A percentile compares a stretch with the other conserved stretches of the same genome.
Evolutionary conservation across 2,329 filamentous ascomycete genomes (phyloP).

Genomic region (Drechslerella coelobrocha): DNA sequence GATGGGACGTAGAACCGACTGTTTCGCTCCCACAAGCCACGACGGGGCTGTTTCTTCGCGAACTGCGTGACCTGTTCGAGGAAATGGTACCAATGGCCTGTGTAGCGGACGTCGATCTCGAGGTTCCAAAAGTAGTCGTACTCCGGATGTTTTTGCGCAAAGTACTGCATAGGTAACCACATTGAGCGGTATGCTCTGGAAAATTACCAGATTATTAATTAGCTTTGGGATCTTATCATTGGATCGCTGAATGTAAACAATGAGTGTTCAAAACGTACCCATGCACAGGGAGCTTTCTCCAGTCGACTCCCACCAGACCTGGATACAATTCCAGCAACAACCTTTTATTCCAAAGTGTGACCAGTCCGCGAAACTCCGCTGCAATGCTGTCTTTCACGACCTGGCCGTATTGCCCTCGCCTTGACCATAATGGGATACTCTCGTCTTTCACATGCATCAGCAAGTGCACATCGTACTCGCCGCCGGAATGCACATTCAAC

Average conservation of each 20-base stretch:
- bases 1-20: constrained; percentile 77
- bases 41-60: constrained; percentile 75
- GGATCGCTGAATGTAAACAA: background rate
- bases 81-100: constrained; percentile 81
- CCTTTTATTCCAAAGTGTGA: constrained; percentile 89
- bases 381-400: constrained; percentile 74
- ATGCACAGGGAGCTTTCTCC: constrained; percentile 77
- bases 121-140: constrained; percentile 94
- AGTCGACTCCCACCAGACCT: constrained; percentile 73
- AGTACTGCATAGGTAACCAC: constrained; percentile 94
- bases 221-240: background rate
- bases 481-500: constrained; percentile 78
- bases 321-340: constrained; percentile 93
- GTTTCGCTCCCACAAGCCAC: constrained; percentile 82
- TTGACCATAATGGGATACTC: constrained; percentile 77
- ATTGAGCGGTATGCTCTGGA: constrained; percentile 80
- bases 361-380: constrained; percentile 84
- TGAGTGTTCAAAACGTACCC: constrained; percentile 61
- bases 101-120: constrained; percentile 93
- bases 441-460: constrained; percentile 84
- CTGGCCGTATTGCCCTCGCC: constrained; percentile 71
- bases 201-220: background rate
- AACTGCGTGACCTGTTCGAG: constrained; percentile 73
- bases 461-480: constrained; percentile 84
- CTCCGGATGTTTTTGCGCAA: constrained; percentile 84